phyloP scores from a whole-genome alignment of 169 alveolate genomes.

The Plasmodium chabaudi region DNA sequence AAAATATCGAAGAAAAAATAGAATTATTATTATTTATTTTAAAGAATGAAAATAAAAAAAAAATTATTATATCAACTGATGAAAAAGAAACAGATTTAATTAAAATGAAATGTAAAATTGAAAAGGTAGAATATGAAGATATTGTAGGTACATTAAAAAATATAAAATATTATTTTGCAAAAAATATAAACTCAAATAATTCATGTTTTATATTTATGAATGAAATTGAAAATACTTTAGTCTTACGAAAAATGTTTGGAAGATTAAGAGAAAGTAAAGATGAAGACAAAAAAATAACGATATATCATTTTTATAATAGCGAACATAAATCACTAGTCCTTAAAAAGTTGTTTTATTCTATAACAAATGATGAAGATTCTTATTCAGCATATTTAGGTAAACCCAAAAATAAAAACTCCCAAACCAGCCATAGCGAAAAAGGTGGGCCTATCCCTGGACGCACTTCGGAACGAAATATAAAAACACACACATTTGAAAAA shows the following conservation, averaged over 20 bases:
- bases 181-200: slow-evolving; percentile 2
- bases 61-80: slow-evolving; percentile 37
- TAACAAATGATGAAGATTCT: slow-evolving; percentile 40
- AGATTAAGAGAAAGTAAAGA: slow-evolving; percentile 14
- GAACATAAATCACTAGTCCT: slow-evolving; percentile 13
- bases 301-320: slow-evolving; percentile 20
- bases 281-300: slow-evolving; percentile 4
- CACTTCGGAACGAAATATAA: neutral
- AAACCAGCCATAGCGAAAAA: neutral
- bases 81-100: slow-evolving; percentile 49
- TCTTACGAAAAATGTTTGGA: slow-evolving; percentile 33
- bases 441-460: neutral
- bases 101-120: slow-evolving; percentile 51
- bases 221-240: slow-evolving; percentile 47
- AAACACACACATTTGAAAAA: neutral
- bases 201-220: slow-evolving; percentile 30
- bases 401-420: neutral
- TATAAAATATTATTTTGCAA: slow-evolving; percentile 30
- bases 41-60: slow-evolving; percentile 32
- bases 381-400: slow-evolving; percentile 9
- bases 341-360: slow-evolving; percentile 52
- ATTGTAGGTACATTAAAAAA: slow-evolving; percentile 20
- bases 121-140: slow-evolving; percentile 44
- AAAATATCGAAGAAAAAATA: slow-evolving; percentile 39
- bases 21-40: slow-evolving; percentile 20